phyloP scores from a whole-genome alignment of 805 yeast genomes.

The Saccharomycopsis selenospora region DNA sequence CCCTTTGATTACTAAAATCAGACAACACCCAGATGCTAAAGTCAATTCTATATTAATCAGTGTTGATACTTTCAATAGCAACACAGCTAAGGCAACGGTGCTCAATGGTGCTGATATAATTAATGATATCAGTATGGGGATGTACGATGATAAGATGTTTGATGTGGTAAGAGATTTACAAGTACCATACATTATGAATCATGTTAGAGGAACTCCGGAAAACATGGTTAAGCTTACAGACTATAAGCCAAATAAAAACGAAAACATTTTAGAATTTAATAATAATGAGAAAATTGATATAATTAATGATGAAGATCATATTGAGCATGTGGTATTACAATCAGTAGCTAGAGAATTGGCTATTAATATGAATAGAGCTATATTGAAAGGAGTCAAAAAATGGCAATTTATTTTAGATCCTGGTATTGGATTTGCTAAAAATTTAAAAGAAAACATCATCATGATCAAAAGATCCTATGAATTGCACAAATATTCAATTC shows the following conservation, averaged over 20 bases:
- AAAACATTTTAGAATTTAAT: slow-evolving; percentile 27
- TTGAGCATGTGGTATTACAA: slow-evolving; percentile 36
- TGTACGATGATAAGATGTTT: slow-evolving; percentile 66
- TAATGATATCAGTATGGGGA: slow-evolving; percentile 86
- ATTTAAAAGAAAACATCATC: slow-evolving; percentile 57
- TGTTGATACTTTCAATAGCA: slow-evolving; percentile 79
- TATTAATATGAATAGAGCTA: slow-evolving; percentile 47
- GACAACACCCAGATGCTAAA: slow-evolving; percentile 33
- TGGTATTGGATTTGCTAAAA: slow-evolving; percentile 95
- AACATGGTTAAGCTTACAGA: slow-evolving; percentile 58
- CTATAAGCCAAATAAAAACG: slow-evolving; percentile 39
- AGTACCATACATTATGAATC: slow-evolving; percentile 76
- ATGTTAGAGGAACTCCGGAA: slow-evolving; percentile 73
- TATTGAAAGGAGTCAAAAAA: slow-evolving; percentile 56
- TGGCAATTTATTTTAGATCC: slow-evolving; percentile 95
- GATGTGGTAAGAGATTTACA: slow-evolving; percentile 53
- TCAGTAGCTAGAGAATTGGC: slow-evolving; percentile 63
- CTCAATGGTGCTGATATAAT: slow-evolving; percentile 81
- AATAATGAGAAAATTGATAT: slow-evolving; percentile 16
- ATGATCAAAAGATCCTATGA: slow-evolving; percentile 45
- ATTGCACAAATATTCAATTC: slow-evolving; percentile 42
- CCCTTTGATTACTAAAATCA: slow-evolving; percentile 58
- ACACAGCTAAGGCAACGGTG: slow-evolving; percentile 65
- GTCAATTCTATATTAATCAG: slow-evolving; percentile 50
- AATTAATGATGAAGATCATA: slow-evolving; percentile 15